A percentile compares a stretch with the other conserved stretches of the same genome.
Evolutionary conservation across 2,329 filamentous ascomycete species (phyloP).

Genomic region (Xylaria sp.): DNA sequence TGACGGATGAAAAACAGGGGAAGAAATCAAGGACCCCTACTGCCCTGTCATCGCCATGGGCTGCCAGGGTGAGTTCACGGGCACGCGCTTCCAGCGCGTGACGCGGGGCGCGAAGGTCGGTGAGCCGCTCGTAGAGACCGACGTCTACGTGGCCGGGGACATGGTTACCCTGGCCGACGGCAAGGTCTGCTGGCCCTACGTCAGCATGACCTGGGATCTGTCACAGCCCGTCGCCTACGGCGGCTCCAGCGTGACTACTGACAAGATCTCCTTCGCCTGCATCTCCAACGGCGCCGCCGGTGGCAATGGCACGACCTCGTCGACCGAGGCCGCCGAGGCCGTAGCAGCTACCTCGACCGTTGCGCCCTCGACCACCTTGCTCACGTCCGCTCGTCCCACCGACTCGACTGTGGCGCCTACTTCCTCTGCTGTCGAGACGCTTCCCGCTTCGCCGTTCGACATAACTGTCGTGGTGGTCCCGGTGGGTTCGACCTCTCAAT

Average conservation of each 20-base stretch:
- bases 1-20: conserved; percentile 48
- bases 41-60: conserved; percentile 70
- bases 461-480: not conserved
- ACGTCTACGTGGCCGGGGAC: conserved; percentile 70
- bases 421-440: not conserved
- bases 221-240: conserved; percentile 46
- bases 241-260: conserved; percentile 45
- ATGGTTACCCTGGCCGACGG: conserved; percentile 70
- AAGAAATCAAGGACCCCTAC: conserved; percentile 66
- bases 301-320: conserved; percentile 9
- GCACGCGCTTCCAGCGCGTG: conserved; percentile 70
- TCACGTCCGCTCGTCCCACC: not conserved
- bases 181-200: conserved; percentile 71
- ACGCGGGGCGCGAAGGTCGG: conserved; percentile 64
- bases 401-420: not conserved
- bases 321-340: conserved; percentile 1
- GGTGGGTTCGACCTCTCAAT: not conserved
- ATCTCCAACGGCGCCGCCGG: conserved; percentile 40
- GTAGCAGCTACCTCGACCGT: conserved; percentile 14
- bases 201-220: conserved; percentile 65
- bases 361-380: conserved; percentile 2
- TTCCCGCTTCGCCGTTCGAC: not conserved
- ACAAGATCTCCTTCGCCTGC: conserved; percentile 67
- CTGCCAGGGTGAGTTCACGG: conserved; percentile 67
- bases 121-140: conserved; percentile 58